Base-by-base conservation (phyloP, 176 grass and related monocot genomes). In the Eremochloa ophiuroides region DNA sequence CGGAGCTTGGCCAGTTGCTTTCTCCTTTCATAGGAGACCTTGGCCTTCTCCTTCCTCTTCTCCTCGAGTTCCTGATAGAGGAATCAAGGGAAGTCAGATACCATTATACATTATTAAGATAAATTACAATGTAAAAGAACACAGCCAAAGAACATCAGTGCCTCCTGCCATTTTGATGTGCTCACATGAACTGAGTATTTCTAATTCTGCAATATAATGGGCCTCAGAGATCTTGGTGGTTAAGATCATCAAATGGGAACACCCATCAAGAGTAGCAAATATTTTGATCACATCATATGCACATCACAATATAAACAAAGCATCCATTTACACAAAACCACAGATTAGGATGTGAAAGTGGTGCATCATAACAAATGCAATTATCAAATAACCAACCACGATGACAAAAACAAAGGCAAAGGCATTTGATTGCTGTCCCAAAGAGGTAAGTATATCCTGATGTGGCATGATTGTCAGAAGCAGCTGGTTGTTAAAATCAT, bases 1-100 rank as follows among this genome's bases (percentile, higher is more conserved):
- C 91, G 89, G 20, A 97, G 86, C 81, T 88, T 93, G 0, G 86
- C 29, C 41, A 97, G 88, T 51, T 97, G 94, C 91, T 93, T 97
- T 79, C 86, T 91, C 91, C 94, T 91, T 3, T 97, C 88, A 18
- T 97, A 97, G 0, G 94, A 55, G 20, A 93, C 74, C 85, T 93
- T 84, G 15, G 94, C 91, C 59, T 80, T 93, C 75, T 91, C 87
- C 88, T 97, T 97, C 12, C 94, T 83, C 91, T 97, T 97, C 81
- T 93, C 91, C 70, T 97, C 94, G 13, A 97, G 82, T 34, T 91
- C 91, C 94, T 97, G 76, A 39, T 5, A 75, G 10, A 1, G 2
- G n/a, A 58, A 4, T 25, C 22, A 58, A 20, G 3, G 13, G 4
- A 16, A 15, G 34, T n/a, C 22, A 56, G 53, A 58, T 4, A 58